phyloP scores from a whole-genome alignment of 805 yeast species.

The Zygosaccharomyces gambellarensis region DNA sequence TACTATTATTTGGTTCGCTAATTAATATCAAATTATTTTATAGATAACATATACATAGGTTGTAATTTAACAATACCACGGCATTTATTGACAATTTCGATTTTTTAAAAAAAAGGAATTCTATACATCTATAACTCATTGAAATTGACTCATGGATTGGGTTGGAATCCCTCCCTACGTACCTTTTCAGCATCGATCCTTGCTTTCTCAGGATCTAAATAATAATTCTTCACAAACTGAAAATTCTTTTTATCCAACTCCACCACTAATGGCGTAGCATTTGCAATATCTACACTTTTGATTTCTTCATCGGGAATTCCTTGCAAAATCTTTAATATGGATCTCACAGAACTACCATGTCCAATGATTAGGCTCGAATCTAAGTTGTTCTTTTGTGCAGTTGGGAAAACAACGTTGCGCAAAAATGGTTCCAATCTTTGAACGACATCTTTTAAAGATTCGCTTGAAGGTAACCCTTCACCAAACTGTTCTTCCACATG shows the following conservation, averaged over 20 bases:
- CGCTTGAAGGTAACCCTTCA: constrained; percentile 58
- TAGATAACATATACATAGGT: constrained; percentile 5
- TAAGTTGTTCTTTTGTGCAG: constrained; percentile 43
- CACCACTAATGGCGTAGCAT: constrained; percentile 74
- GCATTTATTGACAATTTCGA: background rate
- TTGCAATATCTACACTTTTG: constrained; percentile 72
- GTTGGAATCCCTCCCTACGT: constrained; percentile 62
- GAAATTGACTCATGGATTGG: constrained; percentile 20
- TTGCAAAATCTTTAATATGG: constrained; percentile 64
- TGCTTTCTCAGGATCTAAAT: constrained; percentile 78
- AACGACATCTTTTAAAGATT: constrained; percentile 68
- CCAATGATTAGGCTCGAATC: constrained; percentile 66
- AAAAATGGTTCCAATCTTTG: constrained; percentile 59
- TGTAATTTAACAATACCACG: background rate
- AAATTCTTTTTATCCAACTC: constrained; percentile 48
- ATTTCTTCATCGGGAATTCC: constrained; percentile 62
- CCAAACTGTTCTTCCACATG: constrained; percentile 36
- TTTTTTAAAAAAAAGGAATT: background rate
- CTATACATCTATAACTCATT: background rate
- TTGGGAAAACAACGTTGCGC: constrained; percentile 43
- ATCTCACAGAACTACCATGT: constrained; percentile 80
- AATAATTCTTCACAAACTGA: constrained; percentile 50
- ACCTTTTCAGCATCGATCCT: constrained; percentile 74
- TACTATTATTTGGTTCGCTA: background rate
- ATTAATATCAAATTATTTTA: constrained; percentile 4